Base-by-base conservation (phyloP, 1,284 basidiomycete species). In the Ustilago cynodontis region DNA sequence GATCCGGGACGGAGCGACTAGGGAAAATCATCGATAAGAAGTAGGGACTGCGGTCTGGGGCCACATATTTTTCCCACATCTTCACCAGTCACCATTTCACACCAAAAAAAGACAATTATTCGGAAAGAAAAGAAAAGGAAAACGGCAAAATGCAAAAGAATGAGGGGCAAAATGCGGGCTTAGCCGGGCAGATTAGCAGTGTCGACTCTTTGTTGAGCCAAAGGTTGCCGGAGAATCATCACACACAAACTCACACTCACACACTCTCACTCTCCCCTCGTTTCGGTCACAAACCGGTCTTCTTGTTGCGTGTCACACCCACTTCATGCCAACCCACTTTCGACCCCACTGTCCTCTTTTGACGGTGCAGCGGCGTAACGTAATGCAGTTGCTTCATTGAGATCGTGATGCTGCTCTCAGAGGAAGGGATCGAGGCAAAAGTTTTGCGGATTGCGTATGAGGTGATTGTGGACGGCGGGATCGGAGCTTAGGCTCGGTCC, bases 31-130 rank as follows among this genome's bases (percentile, higher is more conserved):
- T 72, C 70, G 70, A 72, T 72, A 72, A 72, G 70, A 52, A 26
- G 59, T 72, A 64, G 37, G 70, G 64, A 72, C 59, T 62, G 70
- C 57, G 64, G 64, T 72, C 60, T 63, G 60, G 64, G 47, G 64
- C 70, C 64, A 59, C 33, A 8, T 20, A 43, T 43, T 43, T 43
- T 4, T 20, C 20, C 14, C 3, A 7, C 20, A 20, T n/a, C n/a
- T n/a, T n/a, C n/a, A n/a, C n/a, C n/a, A n/a, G n/a, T 22, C 20
- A 37, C 35, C 35, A 37, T 37, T 37, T 37, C 35, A 37, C 35
- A 37, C 14, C 14, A 8, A 37, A 5, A 33, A 33, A 33, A n/a
- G n/a, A 8, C 14, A 37, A 37, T 37, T 37, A 10, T 37, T 53
- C 43, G 33, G 31, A 49, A 13, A 53, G 45, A 33, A 29, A 26